A percentile compares a stretch with the other conserved stretches of the same genome.
phyloP scores from a whole-genome alignment of 192 early-diverging fungal genomes.

The Podila clonocystis region DNA sequence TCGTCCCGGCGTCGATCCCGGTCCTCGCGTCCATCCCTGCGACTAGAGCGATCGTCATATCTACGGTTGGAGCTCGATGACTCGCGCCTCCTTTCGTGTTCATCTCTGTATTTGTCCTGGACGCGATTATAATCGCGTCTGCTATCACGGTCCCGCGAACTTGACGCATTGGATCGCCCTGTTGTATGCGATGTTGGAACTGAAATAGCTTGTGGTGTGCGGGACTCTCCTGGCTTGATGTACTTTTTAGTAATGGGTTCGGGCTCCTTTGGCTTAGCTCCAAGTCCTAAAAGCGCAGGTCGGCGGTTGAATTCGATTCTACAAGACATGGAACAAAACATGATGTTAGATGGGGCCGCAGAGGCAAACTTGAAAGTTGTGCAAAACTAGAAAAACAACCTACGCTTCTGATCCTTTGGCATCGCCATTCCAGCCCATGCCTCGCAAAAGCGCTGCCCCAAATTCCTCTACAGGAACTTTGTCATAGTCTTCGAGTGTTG shows the following conservation, averaged over 20 bases:
- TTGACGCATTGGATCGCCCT: conserved; percentile 2
- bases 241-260: conserved; percentile 54
- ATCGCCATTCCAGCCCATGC: conserved; percentile 91
- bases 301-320: conserved; percentile 61
- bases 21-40: neutral
- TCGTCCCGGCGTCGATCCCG: neutral
- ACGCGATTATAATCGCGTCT: neutral
- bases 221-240: conserved; percentile 49
- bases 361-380: neutral
- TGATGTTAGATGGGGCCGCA: neutral
- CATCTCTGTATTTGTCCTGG: neutral
- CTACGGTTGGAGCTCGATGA: conserved; percentile 2
- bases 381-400: conserved; percentile 1
- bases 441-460: conserved; percentile 85
- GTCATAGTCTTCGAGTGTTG: conserved; percentile 80
- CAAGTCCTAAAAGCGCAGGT: conserved; percentile 83
- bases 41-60: neutral
- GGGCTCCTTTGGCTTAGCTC: conserved; percentile 73
- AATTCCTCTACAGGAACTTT: conserved; percentile 90
- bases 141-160: neutral
- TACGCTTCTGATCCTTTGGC: conserved; percentile 39
- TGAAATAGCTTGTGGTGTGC: conserved; percentile 35
- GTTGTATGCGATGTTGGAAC: conserved; percentile 24
- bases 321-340: neutral
- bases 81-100: conserved; percentile 7